Evolutionary conservation across 164 flowering plant genomes (phyloP).

Genomic region (Umbilicus rupestris): DNA sequence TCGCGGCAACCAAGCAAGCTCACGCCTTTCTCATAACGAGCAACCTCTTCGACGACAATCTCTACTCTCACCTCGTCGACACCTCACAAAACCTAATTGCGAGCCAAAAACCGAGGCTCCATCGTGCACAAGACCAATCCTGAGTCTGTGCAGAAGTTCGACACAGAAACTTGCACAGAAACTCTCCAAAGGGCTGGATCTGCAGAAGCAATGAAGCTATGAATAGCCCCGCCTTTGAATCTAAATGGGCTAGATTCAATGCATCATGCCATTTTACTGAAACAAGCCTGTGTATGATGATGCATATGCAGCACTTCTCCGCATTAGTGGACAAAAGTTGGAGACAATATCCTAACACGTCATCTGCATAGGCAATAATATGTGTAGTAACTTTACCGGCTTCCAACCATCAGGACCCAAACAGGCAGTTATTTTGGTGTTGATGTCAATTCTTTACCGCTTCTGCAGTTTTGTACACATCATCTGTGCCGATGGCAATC

Average conservation of each 20-base stretch:
- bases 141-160: not conserved
- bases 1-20: slow-evolving; percentile 12
- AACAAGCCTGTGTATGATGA: too few species aligned
- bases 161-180: not conserved
- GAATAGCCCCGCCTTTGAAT: too few species aligned
- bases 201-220: not conserved
- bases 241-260: too few species aligned
- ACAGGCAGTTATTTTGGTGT: slow-evolving; percentile 94
- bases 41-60: slow-evolving; percentile 9
- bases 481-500: slow-evolving; percentile 99
- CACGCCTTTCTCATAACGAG: slow-evolving; percentile 11
- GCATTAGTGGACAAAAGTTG: too few species aligned
- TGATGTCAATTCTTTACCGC: slow-evolving; percentile 76
- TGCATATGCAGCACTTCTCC: too few species aligned
- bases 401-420: slow-evolving; percentile 99
- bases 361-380: not conserved
- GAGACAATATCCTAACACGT: too few species aligned
- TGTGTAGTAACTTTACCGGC: slow-evolving; percentile 42
- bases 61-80: too few species aligned
- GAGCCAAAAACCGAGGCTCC: too few species aligned
- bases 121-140: not conserved
- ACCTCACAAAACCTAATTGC: too few species aligned
- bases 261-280: too few species aligned
- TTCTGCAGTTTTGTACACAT: slow-evolving; percentile 96
- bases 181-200: slow-evolving; percentile 2